Evolutionary conservation across 2,329 filamentous ascomycete genomes (phyloP).

Genomic region (Didymellaceae sp.): DNA sequence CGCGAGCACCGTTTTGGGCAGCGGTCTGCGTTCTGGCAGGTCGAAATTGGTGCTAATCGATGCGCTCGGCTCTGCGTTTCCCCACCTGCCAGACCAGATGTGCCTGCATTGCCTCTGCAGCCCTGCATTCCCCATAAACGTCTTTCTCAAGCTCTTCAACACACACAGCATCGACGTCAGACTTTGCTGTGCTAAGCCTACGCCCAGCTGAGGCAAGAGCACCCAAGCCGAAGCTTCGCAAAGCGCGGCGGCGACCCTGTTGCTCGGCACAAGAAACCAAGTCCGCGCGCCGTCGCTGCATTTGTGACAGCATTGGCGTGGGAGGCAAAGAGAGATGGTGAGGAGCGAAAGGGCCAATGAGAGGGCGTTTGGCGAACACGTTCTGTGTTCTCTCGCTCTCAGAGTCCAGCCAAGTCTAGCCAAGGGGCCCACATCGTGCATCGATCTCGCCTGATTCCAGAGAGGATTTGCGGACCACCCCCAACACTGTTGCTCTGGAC

Average conservation of each 20-base stretch:
- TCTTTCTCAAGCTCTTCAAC: background rate
- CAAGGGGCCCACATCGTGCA: constrained; percentile 9
- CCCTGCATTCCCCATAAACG: constrained; percentile 17
- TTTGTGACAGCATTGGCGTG: constrained; percentile 3
- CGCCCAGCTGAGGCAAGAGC: constrained; percentile 18
- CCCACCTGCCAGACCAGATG: constrained; percentile 6
- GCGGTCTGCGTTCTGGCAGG: constrained; percentile 11
- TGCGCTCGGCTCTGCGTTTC: constrained; percentile 1
- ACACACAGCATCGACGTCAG: background rate
- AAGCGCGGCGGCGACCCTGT: constrained; percentile 5
- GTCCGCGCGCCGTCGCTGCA: constrained; percentile 3
- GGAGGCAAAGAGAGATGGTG: constrained; percentile 7
- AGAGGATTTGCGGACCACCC: constrained; percentile 1
- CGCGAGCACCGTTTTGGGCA: constrained; percentile 14
- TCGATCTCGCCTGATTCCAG: constrained; percentile 7
- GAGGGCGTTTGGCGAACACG: background rate
- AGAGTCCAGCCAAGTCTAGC: constrained; percentile 15
- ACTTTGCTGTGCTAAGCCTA: constrained; percentile 9
- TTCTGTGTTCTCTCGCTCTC: constrained; percentile 19
- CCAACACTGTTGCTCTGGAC: constrained; percentile 5
- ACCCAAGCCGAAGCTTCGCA: constrained; percentile 19
- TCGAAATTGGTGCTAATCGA: constrained; percentile 2
- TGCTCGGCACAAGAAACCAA: constrained; percentile 4
- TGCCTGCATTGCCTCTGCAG: constrained; percentile 2
- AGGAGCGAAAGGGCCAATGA: constrained; percentile 4